Conservation (phyloP, 768 basidiomycete genomes). For the Termitomyces sp. region DNA sequence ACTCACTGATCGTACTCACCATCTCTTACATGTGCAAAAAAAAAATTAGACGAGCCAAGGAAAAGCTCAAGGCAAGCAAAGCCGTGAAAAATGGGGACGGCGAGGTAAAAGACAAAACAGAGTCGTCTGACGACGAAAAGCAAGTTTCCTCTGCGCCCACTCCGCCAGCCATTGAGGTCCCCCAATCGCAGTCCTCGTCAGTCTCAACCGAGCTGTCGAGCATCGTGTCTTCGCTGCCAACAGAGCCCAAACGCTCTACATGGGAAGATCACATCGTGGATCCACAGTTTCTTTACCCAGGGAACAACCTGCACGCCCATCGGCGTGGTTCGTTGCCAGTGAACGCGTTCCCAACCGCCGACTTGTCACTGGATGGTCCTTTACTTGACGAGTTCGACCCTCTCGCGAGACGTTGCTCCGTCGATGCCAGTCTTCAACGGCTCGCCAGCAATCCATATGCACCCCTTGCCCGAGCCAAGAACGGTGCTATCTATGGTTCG, state of each 20-base stretch:
- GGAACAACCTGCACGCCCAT: constrained; percentile 21
- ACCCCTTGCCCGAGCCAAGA: constrained; percentile 44
- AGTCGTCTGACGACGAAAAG: constrained; percentile 21
- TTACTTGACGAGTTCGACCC: constrained; percentile 38
- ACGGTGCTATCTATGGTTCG: constrained; percentile 36
- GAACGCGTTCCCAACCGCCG: constrained; percentile 29
- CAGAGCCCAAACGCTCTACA: constrained; percentile 19
- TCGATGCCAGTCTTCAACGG: constrained; percentile 44
- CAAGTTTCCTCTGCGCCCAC: not conserved
- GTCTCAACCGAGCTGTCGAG: constrained; percentile 19
- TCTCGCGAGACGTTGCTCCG: constrained; percentile 34
- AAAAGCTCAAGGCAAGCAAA: constrained; percentile 63
- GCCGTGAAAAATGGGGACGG: constrained; percentile 25
- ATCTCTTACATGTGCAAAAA: not conserved
- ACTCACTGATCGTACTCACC: not conserved
- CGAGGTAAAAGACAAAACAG: constrained; percentile 18
- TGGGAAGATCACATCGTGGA: constrained; percentile 33
- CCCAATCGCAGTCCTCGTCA: constrained; percentile 12
- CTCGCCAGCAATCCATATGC: constrained; percentile 47
- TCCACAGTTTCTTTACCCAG: constrained; percentile 11
- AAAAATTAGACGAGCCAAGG: constrained; percentile 67
- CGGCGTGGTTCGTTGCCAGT: constrained; percentile 56
- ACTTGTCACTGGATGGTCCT: constrained; percentile 26
- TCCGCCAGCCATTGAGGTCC: constrained; percentile 3
- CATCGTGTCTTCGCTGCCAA: constrained; percentile 34